Conservation (phyloP, 371 early-diverging fungal genomes). For the Cokeromyces recurvatus region DNA sequence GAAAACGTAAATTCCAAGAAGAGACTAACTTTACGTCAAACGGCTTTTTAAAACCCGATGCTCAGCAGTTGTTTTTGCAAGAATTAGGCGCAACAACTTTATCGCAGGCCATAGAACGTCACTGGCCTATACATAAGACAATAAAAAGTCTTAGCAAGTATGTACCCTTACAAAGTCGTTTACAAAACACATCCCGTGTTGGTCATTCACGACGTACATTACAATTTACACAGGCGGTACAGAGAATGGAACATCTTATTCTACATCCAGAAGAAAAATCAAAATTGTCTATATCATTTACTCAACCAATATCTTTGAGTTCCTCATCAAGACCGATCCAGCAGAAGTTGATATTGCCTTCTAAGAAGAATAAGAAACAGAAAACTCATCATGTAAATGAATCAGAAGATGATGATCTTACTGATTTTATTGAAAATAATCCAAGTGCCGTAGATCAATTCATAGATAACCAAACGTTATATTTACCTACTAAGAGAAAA, state of each 20-base stretch:
- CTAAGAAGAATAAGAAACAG: neutral
- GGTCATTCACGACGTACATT: constrained; percentile 26
- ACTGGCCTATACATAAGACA: constrained; percentile 16
- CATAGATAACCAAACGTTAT: no score
- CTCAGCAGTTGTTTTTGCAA: neutral
- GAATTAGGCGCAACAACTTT: constrained; percentile 1
- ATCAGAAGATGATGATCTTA: no score
- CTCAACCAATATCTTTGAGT: no score
- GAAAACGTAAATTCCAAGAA: neutral
- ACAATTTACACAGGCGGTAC: constrained; percentile 14
- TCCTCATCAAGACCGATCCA: no score
- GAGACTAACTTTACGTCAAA: neutral
- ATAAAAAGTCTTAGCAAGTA: constrained; percentile 4
- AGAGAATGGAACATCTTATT: constrained; percentile 34
- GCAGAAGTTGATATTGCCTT: no score
- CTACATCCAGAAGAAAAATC: constrained; percentile 13
- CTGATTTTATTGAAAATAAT: no score
- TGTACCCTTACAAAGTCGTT: constrained; percentile 14
- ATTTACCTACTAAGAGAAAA: no score
- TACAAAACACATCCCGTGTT: constrained; percentile 5
- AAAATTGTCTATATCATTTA: no score
- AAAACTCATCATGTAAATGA: no score
- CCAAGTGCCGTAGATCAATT: neutral
- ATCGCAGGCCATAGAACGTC: constrained; percentile 6
- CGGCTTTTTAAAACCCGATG: neutral